phyloP scores from a whole-genome alignment of 2,329 filamentous ascomycete genomes.

The Colletotrichum lini region DNA sequence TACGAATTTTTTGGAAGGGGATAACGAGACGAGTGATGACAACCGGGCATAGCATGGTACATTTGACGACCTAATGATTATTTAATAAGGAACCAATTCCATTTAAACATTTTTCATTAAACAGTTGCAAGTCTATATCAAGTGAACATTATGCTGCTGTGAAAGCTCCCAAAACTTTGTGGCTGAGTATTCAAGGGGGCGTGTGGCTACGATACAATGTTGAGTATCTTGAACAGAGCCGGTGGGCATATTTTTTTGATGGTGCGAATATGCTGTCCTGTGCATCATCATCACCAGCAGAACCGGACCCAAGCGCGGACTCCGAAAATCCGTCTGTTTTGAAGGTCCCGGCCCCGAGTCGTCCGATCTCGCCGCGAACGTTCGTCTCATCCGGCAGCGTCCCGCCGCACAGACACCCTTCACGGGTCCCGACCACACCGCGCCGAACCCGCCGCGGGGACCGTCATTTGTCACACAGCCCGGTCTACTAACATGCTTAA shows the following conservation, averaged over 20 bases:
- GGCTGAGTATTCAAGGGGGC: too few relatives aligned
- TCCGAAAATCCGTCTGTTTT: background rate
- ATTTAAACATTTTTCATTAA: conserved; percentile 2
- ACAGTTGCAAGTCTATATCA: background rate
- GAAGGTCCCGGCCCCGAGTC: background rate
- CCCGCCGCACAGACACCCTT: conserved; percentile 8
- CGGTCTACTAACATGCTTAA: background rate
- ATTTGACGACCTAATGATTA: conserved; percentile 9
- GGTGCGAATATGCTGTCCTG: too few relatives aligned
- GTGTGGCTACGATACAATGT: too few relatives aligned
- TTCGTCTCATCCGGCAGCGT: background rate
- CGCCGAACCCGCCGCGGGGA: background rate
- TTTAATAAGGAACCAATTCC: background rate
- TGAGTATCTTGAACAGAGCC: background rate
- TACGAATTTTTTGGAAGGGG: background rate
- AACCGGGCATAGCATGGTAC: background rate
- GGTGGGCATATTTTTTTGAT: too few relatives aligned
- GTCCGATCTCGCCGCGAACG: background rate
- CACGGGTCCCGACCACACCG: background rate
- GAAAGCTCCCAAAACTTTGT: background rate
- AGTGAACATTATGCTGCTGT: too few relatives aligned
- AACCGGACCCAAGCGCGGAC: background rate
- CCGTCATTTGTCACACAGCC: background rate
- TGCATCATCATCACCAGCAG: background rate
- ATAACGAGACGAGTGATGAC: background rate